Conservation (phyloP, 768 basidiomycete genomes). For the Mycena rosella region DNA sequence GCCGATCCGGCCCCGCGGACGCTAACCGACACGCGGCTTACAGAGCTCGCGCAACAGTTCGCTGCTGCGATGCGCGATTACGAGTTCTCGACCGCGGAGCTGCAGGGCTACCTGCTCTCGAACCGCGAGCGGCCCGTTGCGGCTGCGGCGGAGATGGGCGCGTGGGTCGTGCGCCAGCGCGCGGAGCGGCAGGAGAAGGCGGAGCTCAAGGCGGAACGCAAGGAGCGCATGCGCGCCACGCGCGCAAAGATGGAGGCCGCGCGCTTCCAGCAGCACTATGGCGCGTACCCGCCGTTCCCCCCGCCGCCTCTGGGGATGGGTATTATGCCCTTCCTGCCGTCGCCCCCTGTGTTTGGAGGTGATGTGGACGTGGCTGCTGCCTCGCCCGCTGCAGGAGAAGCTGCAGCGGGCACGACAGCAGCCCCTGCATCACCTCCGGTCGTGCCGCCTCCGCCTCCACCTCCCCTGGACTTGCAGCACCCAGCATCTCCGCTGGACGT, state of each 20-base stretch:
- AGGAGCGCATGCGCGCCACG: conserved; percentile 24
- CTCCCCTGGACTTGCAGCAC: not conserved
- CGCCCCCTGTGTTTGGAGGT: conserved; percentile 5
- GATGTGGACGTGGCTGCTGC: conserved; percentile 24
- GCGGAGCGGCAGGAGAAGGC: conserved; percentile 27
- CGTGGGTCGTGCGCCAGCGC: conserved; percentile 53
- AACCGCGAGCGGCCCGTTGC: conserved; percentile 57
- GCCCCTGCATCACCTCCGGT: conserved; percentile 25
- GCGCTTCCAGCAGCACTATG: conserved; percentile 25
- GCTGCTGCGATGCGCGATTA: conserved; percentile 57
- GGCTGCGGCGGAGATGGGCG: conserved; percentile 50
- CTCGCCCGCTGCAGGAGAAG: not conserved
- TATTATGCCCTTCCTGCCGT: not conserved
- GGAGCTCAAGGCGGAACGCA: conserved; percentile 24
- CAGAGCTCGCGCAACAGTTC: conserved; percentile 56
- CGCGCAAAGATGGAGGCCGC: conserved; percentile 31
- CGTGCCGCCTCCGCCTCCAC: not conserved
- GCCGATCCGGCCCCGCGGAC: not conserved
- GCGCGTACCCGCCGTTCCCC: conserved; percentile 21
- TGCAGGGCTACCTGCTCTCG: conserved; percentile 71
- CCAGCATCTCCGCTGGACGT: not conserved
- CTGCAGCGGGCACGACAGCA: conserved; percentile 18
- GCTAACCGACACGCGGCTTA: conserved; percentile 32
- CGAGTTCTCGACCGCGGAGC: conserved; percentile 69
- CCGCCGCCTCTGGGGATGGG: too few species aligned